Percentiles rank a stretch among this genome's conserved stretches.
Evolutionary conservation across 768 basidiomycete genomes (phyloP).

Genomic region (Krasilnikovozyma curviuscula): DNA sequence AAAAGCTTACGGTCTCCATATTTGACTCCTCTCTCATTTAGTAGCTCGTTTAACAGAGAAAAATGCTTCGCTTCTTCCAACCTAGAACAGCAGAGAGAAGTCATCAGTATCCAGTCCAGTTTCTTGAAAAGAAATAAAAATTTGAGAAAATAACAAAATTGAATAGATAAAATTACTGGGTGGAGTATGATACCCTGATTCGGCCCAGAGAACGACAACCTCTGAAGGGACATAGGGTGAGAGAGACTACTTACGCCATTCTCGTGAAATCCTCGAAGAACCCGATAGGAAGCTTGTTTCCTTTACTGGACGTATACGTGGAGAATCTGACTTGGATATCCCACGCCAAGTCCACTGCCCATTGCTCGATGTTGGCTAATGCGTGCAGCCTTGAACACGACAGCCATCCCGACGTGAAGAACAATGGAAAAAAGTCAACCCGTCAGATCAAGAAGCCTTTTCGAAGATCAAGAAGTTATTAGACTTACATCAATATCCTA

Average conservation of each 20-base stretch:
- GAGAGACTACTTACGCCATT: neutral
- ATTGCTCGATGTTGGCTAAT: constrained; percentile 68
- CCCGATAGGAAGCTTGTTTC: neutral
- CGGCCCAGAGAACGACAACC: too few species aligned
- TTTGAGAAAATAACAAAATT: neutral
- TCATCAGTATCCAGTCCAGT: neutral
- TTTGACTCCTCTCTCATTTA: constrained; percentile 32
- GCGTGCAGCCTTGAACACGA: constrained; percentile 24
- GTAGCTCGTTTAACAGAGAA: constrained; percentile 43
- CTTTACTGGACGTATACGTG: neutral
- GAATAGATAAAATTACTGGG: neutral
- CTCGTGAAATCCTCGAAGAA: neutral
- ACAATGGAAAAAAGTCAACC: neutral
- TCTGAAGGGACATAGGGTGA: constrained; percentile 19
- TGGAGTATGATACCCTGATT: constrained; percentile 24
- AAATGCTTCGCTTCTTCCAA: constrained; percentile 70
- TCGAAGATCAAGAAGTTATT: neutral
- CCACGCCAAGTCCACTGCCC: constrained; percentile 79
- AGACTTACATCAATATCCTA: constrained; percentile 39
- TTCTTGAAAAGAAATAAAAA: neutral
- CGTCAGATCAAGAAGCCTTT: neutral
- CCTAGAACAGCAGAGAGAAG: neutral
- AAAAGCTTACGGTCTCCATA: constrained; percentile 11
- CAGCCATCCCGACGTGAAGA: neutral
- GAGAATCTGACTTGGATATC: constrained; percentile 58